Conservation (phyloP, 106 monocot species). For the Apostasia shenzhenica region DNA sequence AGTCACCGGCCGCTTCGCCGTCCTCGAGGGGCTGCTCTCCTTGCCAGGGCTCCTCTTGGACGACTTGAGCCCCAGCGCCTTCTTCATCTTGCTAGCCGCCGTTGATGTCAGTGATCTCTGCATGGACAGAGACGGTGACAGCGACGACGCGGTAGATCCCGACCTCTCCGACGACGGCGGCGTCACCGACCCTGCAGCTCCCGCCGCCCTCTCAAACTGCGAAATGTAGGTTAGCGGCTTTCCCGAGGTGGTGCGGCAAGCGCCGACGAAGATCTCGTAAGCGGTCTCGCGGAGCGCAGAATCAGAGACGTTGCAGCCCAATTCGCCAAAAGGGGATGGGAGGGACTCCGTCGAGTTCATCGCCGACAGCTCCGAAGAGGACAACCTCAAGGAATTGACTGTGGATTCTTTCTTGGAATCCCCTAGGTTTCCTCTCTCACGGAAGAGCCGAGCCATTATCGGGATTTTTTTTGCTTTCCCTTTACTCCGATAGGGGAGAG, state of each 20-base stretch:
- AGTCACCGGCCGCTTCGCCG: conserved; percentile 35
- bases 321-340: conserved; percentile 43
- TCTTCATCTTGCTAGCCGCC: conserved; percentile 92
- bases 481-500: too few relatives aligned
- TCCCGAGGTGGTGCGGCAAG: conserved; percentile 47
- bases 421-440: conserved; percentile 20
- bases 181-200: not conserved
- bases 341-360: conserved; percentile 9
- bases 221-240: conserved; percentile 63
- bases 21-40: conserved; percentile 22
- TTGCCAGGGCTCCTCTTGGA: conserved; percentile 30
- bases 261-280: conserved; percentile 66
- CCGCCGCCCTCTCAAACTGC: conserved; percentile 16
- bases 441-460: conserved; percentile 44
- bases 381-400: conserved; percentile 6
- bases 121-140: conserved; percentile 28
- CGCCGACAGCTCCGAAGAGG: conserved; percentile 4
- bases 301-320: conserved; percentile 28
- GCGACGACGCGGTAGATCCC: conserved; percentile 19
- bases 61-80: conserved; percentile 76
- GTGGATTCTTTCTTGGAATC: conserved; percentile 11
- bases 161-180: conserved; percentile 16
- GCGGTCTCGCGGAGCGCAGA: conserved; percentile 53
- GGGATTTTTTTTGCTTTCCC: too few relatives aligned
- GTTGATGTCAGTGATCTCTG: conserved; percentile 75